Evolutionary conservation across 2,329 filamentous ascomycete species (phyloP).

Genomic region (Aschersonia sp.): DNA sequence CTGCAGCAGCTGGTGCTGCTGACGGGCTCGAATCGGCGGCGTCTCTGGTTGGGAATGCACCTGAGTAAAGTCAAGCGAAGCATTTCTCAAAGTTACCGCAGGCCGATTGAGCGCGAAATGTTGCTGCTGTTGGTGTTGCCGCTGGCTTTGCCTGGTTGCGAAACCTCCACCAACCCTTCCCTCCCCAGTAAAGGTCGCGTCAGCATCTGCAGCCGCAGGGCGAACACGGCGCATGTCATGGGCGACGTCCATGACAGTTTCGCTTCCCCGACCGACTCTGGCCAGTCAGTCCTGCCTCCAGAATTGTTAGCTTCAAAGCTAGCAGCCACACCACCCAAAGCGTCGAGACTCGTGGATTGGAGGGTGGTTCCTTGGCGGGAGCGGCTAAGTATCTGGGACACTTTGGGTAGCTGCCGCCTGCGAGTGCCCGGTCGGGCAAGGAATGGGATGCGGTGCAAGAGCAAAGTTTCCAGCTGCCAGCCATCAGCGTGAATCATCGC

Average conservation of each 20-base stretch:
- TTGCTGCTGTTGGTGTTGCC: background rate
- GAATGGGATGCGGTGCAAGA: too few species aligned
- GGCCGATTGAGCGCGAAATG: background rate
- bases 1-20: slow-evolving; percentile 5
- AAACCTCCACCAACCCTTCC: background rate
- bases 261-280: background rate
- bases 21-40: background rate
- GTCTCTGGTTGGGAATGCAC: background rate
- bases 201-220: background rate
- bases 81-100: background rate
- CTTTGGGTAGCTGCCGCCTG: too few species aligned
- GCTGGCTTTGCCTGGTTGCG: background rate
- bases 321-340: background rate
- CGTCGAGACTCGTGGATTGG: background rate
- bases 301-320: background rate
- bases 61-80: background rate
- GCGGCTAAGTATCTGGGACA: too few species aligned
- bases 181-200: background rate
- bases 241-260: background rate
- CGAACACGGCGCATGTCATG: background rate
- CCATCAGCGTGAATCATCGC: background rate
- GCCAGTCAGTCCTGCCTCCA: too few species aligned
- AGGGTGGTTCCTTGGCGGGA: background rate
- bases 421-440: too few species aligned
- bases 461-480: too few species aligned